Evolutionary conservation across 1,139 yeast species (phyloP).

Genomic region (Saccharomyces hybrid): DNA sequence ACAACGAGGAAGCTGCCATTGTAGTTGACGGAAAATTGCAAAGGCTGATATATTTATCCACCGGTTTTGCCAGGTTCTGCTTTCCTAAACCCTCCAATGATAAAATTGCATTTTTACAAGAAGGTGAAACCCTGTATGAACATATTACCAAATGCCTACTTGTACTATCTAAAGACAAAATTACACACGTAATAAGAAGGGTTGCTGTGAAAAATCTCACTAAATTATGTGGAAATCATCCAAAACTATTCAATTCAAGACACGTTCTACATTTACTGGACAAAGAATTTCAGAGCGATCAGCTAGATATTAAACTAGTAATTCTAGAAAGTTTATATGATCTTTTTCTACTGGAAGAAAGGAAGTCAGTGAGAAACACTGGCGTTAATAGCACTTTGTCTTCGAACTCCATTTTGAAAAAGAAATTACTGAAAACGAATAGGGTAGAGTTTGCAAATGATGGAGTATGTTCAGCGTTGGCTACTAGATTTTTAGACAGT

Average conservation of each 20-base stretch:
- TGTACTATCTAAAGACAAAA: conserved; percentile 39
- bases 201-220: conserved; percentile 53
- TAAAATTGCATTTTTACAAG: conserved; percentile 40
- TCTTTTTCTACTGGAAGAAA: conserved; percentile 49
- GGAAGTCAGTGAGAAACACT: conserved; percentile 36
- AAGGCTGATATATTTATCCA: conserved; percentile 55
- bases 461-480: conserved; percentile 65
- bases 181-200: conserved; percentile 36
- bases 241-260: conserved; percentile 52
- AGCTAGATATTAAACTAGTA: conserved; percentile 39
- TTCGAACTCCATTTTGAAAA: conserved; percentile 18
- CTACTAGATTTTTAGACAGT: conserved; percentile 50
- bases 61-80: conserved; percentile 65
- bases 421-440: conserved; percentile 32
- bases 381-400: conserved; percentile 31
- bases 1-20: conserved; percentile 18
- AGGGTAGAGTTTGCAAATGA: conserved; percentile 41
- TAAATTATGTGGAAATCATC: conserved; percentile 50
- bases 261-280: conserved; percentile 50
- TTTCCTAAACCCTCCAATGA: conserved; percentile 43
- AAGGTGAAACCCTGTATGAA: conserved; percentile 49
- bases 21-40: conserved; percentile 42
- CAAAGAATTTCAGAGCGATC: conserved; percentile 36
- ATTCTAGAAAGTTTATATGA: conserved; percentile 49
- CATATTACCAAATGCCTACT: conserved; percentile 50